phyloP scores from a whole-genome alignment of 106 monocot species.

The Dactylorhiza incarnata region DNA sequence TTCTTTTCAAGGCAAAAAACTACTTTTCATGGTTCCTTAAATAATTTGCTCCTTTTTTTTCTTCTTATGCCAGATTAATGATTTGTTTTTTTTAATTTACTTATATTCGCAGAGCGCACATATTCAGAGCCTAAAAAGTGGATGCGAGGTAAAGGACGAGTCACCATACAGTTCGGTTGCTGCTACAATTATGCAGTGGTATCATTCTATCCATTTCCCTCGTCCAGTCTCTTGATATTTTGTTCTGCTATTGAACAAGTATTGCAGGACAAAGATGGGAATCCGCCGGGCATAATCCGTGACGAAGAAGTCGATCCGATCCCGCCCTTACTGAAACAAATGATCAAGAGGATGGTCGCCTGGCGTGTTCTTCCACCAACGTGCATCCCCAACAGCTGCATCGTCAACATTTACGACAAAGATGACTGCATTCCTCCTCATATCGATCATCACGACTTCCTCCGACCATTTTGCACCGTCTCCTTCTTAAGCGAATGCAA shows the following conservation, averaged over 20 bases:
- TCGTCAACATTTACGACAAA: conserved; percentile 51
- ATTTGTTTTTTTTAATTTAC: background rate
- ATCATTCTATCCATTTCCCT: background rate
- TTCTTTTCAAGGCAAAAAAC: no score
- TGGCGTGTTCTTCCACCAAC: conserved; percentile 39
- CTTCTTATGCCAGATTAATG: background rate
- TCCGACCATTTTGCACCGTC: conserved; percentile 50
- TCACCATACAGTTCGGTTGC: conserved; percentile 94
- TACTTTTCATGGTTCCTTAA: no score
- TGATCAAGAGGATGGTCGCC: conserved; percentile 43
- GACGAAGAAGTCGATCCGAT: conserved; percentile 39
- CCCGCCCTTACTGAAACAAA: conserved; percentile 30
- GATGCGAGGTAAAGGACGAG: conserved; percentile 86
- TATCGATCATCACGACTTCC: conserved; percentile 51
- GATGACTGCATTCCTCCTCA: conserved; percentile 67
- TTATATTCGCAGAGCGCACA: conserved; percentile 47
- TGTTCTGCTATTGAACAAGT: background rate
- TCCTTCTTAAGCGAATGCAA: conserved; percentile 39
- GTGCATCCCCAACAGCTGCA: conserved; percentile 51
- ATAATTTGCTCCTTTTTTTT: no score
- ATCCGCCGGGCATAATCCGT: conserved; percentile 41
- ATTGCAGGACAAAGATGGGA: conserved; percentile 42
- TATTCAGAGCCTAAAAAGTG: conserved; percentile 80
- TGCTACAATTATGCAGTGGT: conserved; percentile 89
- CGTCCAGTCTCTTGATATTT: background rate